Percentiles rank a stretch among this genome's conserved stretches.
Conservation (phyloP, 2,329 filamentous ascomycete genomes). For the Fusarium anthophilum region DNA sequence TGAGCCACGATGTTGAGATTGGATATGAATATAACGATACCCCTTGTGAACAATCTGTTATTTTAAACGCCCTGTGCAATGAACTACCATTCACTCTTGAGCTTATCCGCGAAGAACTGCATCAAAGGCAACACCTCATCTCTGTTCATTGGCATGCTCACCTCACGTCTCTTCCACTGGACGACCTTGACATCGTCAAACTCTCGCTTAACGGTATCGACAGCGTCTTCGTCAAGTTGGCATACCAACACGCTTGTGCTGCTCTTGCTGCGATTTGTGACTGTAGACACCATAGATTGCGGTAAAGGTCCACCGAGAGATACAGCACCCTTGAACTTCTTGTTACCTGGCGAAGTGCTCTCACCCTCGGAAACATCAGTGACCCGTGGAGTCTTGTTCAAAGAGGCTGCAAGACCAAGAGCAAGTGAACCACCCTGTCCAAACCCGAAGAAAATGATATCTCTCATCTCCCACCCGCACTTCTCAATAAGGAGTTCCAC, state of each 20-base stretch:
- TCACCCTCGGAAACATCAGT: conserved; percentile 46
- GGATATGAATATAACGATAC: conserved; percentile 39
- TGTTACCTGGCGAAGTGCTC: conserved; percentile 10
- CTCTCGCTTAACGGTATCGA: conserved; percentile 70
- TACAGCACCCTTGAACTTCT: conserved; percentile 64
- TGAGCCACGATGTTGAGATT: conserved; percentile 4
- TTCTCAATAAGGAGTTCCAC: conserved; percentile 59
- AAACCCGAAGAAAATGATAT: conserved; percentile 73
- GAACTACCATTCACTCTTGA: conserved; percentile 49
- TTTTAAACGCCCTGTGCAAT: not conserved
- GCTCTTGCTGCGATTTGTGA: conserved; percentile 61
- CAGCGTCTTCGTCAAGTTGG: conserved; percentile 69
- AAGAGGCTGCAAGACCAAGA: conserved; percentile 61
- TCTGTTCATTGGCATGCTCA: conserved; percentile 82
- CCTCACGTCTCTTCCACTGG: conserved; percentile 74
- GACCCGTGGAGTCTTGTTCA: conserved; percentile 50
- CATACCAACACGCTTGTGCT: conserved; percentile 71
- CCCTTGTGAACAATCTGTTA: conserved; percentile 4
- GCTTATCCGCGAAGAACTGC: conserved; percentile 77
- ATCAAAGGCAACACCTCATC: conserved; percentile 93
- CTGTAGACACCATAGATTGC: conserved; percentile 57
- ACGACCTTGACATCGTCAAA: conserved; percentile 75
- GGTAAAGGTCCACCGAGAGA: conserved; percentile 71
- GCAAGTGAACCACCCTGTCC: conserved; percentile 74
- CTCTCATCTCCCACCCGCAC: conserved; percentile 67